Base-by-base conservation (phyloP, 371 early-diverging fungal genomes). In the Apophysomyces trapeziformis region DNA sequence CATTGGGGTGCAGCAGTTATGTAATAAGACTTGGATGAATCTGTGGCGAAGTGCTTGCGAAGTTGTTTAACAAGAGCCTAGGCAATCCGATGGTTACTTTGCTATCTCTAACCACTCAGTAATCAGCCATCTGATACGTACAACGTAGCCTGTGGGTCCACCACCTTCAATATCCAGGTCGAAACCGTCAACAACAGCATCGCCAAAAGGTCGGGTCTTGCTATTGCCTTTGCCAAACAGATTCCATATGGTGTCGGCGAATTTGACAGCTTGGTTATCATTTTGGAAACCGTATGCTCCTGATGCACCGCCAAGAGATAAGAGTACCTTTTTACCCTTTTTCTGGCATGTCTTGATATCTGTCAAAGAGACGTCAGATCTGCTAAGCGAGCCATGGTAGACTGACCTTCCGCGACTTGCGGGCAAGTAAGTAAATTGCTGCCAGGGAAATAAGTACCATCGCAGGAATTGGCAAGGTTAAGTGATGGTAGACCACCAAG, bases 1-100 rank as follows among this genome's bases (percentile, higher is more conserved):
- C 93, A 91, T 67, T 92, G 91, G 4, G 92, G 92, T 1, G 92
- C 91, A 16, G 87, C 87, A 1, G 90, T 81, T 38, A 91, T 80
- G 44, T 86, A 86, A 61, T 85, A 87, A 16, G 67, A 57, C 38
- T 67, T 68, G 18, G 75, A 73, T 21, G 68, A 70, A 35, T 72
- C 74, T 5, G 75, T 59, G 1, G 68, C 71, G 54, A 75, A 89
- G 54, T 81, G 69, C 3, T 70, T 57, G 21, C 89, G 88, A 7
- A 90, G 68, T 59, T 76, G 72, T 21, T 65, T 67, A n/a, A 87
- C 74, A 41, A 90, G 83, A 6, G 73, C 81, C 57, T 60, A 26
- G 63, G 6, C 68, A 62, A 9, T 11, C 16, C 9, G 16, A 16
- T 16, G 5, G 8, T 21, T 11, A 21, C 18, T 21, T 21, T 26